Evolutionary conservation across 2,329 filamentous ascomycete genomes (phyloP), one percentile per base, ranked within the genome.

Genomic region (Lachnellula cervina): DNA sequence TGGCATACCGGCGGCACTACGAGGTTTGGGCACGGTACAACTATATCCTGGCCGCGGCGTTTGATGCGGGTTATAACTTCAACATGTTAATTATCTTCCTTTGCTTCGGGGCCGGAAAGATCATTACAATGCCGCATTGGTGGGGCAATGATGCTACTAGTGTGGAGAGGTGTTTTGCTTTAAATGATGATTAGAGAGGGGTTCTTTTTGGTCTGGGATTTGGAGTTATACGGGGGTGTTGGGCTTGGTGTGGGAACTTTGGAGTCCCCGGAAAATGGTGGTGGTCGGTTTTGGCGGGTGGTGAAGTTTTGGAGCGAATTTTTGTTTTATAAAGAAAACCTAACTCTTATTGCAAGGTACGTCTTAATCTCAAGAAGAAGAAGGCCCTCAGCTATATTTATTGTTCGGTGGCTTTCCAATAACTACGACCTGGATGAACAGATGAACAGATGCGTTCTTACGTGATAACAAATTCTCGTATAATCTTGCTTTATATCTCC

Each of bases 11-110:
- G 0, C 74, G 78, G 34, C 72, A 78, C 14, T 83, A 82, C 55
- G 73, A 80, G 52, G 69, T 82, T 7, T 85, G 81, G 81, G 77
- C 79, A 48, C 70, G 77, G 16, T 85, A 83, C 68, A 84, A 83
- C 59, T 85, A 83, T 61, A 76, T 85, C 35, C 66, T 84, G 16
- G 82, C 80, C 0, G 82, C 81, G 1, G 81, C 82, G 1, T 81
- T 84, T 61, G 82, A 85, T 66, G 80, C 81, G 0, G 82, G 80
- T 0, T 85, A 82, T 65, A 85, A 85, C 65, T 70, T 84, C 19
- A 82, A 83, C 59, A 76, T 84, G 76, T 61, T 86, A 57, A 70
- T 84, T 17, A 77, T 83, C n/a, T 85, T 84, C 66, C 65, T 84
- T 56, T 79, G 78, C 58, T 82, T 84, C 61, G 78, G 80, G 1